These are phyloP conservation scores for Hypoxylon sp. DNA, from an alignment of 2,329 filamentous ascomycete species.

Conservation along the genomic window DNA sequence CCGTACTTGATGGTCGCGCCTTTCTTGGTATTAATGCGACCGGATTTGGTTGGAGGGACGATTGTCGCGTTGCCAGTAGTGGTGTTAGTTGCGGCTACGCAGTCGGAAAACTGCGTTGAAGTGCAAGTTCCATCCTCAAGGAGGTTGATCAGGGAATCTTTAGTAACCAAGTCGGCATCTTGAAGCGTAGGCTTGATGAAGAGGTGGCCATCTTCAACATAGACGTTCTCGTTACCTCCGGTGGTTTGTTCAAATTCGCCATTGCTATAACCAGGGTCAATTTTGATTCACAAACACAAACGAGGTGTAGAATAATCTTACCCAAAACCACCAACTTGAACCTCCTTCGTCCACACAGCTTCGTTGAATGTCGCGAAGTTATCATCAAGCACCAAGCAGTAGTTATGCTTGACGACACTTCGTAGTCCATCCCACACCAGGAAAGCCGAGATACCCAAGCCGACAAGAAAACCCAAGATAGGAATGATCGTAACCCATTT, in stretches of 20 bases:
- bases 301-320: constrained; percentile 55
- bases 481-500: constrained; percentile 90
- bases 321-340: constrained; percentile 81
- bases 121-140: constrained; percentile 75
- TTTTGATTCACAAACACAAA: background rate
- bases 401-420: constrained; percentile 79
- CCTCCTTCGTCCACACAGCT: constrained; percentile 78
- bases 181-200: constrained; percentile 83
- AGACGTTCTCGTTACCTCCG: constrained; percentile 77
- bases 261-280: constrained; percentile 64
- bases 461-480: constrained; percentile 75
- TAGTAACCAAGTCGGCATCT: constrained; percentile 72
- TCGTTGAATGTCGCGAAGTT: constrained; percentile 70
- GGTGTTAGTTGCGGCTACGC: constrained; percentile 78
- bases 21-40: constrained; percentile 79
- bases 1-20: constrained; percentile 81
- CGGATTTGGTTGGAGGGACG: constrained; percentile 81
- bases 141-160: constrained; percentile 76
- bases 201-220: constrained; percentile 74
- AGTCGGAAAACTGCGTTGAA: constrained; percentile 68
- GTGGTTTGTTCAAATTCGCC: constrained; percentile 86
- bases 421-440: constrained; percentile 80
- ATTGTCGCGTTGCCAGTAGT: constrained; percentile 77
- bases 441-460: constrained; percentile 75
- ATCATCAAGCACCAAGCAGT: constrained; percentile 76